Evolutionary conservation across 2,329 filamentous ascomycete genomes (phyloP), one percentile per base, ranked within the genome.

Genomic region (Colletotrichum sansevieriae): DNA sequence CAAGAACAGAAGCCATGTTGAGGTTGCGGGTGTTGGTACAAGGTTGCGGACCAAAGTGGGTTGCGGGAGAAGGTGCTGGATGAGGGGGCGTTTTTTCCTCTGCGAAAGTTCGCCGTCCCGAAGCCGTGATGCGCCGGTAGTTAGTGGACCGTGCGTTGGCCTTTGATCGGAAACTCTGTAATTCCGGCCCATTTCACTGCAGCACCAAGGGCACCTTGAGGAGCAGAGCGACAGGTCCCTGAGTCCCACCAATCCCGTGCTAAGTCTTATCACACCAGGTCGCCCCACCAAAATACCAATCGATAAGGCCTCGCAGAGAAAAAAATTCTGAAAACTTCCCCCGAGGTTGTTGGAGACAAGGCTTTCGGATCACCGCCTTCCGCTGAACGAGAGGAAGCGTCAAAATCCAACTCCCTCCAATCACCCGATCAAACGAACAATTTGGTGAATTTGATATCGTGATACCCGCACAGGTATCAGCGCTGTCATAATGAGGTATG

Each of bases 1-100:
- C 83, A 60, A 86, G 77, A 63, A 82, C 76, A 60, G 82, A 83
- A 68, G 81, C 76, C 82, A 83, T 83, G 63, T 37, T 25, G 3
- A 55, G 25, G 0, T 67, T 39, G 35, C 33, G 5, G 35, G 20
- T 67, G 12, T 57, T 12, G 43, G 12, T 43, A 37, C 22, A 18
- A 41, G 25, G 56, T n/a, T 62, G 65, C 56, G 62, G 46, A 13
- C 29, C 60, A 51, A 55, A 51, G 47, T 47, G 56, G 56, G 43
- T 62, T 35, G 22, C 49, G 47, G 13, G 18, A 60, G 47, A 54
- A 54, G 47, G 29, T 62, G 59, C 59, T 62, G 47, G 47, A 46
- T 10, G 39, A 18, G 11, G 9, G 20, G 44, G 59, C 47, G 22
- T 54, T 54, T 54, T 54, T 25, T 44, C 58, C 33, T 4, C 13